phyloP scores from a whole-genome alignment of 495 filamentous ascomycete species.

The Tetracladium marchalianum region DNA sequence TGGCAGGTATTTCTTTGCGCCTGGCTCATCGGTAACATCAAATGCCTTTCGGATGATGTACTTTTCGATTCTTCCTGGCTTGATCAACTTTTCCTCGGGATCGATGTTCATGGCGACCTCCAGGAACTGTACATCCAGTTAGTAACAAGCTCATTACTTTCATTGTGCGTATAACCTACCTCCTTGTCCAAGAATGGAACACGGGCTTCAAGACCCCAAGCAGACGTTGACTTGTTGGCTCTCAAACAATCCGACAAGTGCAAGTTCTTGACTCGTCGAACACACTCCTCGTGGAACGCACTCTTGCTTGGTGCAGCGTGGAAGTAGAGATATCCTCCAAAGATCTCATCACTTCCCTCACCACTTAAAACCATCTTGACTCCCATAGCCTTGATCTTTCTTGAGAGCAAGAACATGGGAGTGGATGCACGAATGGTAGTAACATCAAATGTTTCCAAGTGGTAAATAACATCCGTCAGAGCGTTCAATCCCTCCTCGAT shows the following conservation, averaged over 20 bases:
- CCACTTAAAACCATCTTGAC: slow-evolving; percentile 99
- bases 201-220: slow-evolving; percentile 96
- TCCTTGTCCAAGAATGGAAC: slow-evolving; percentile 96
- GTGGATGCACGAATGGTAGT: slow-evolving; percentile 98
- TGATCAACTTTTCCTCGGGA: slow-evolving; percentile 91
- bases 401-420: slow-evolving; percentile 93
- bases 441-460: slow-evolving; percentile 95
- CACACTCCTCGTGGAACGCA: slow-evolving; percentile 88
- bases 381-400: slow-evolving; percentile 98
- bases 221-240: slow-evolving; percentile 98
- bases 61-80: slow-evolving; percentile 84
- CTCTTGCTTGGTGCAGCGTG: slow-evolving; percentile 82
- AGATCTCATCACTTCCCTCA: slow-evolving; percentile 95
- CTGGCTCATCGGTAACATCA: slow-evolving; percentile 79
- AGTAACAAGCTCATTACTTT: background rate
- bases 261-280: slow-evolving; percentile 87
- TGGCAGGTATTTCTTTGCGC: slow-evolving; percentile 72
- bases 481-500: slow-evolving; percentile 94
- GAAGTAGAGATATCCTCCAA: slow-evolving; percentile 98
- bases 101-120: slow-evolving; percentile 87
- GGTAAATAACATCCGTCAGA: slow-evolving; percentile 92
- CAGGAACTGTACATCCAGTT: slow-evolving; percentile 53
- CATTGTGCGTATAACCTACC: slow-evolving; percentile 25
- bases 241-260: slow-evolving; percentile 91
- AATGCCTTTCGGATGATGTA: slow-evolving; percentile 96